Base-by-base conservation (phyloP, 2,329 filamentous ascomycete genomes). In the Trichoderma citrinoviride region DNA sequence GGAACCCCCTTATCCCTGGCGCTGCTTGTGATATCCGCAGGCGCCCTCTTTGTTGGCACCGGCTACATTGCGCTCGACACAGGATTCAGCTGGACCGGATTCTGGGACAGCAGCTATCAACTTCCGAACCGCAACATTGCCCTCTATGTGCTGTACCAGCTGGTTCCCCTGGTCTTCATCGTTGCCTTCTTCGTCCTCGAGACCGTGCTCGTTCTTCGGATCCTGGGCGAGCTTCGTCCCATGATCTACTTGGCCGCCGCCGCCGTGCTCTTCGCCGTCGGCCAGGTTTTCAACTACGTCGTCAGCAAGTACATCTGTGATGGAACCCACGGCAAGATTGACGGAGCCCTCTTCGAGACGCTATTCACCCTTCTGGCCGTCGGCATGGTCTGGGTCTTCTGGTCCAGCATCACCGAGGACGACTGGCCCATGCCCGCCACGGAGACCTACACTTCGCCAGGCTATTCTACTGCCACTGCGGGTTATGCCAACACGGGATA, bases 391-490 rank as follows among this genome's bases (percentile, higher is more conserved):
- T 99, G 95, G 93, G 78, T 91, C 65, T 99, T 99, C 82, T 99
- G 95, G 95, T 96, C 93, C 53, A 97, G 93, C 80, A 99, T 99
- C 72, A 99, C 95, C 17, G 95, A 99, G 79, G 95, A 99, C 73
- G 94, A 97, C 80, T 99, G 95, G 95, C 92, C 93, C 19, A 84
- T 85, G 77, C 80, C 82, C 40, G 77, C 76, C 10, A 76, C 76
- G 63, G 75, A 70, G 52, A 70, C 77, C 58, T 84, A 84, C 68
- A 77, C 80, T 17, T 40, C 55, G 14, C 61, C 61, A n/a, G 44
- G 43, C 37, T 64, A 64, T 53, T 52, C 53, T 19, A 33, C 49
- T 33, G 29, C 49, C 17, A 52, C 25, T 33, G 27, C 49, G n/a
- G 49, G 25, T 7, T 52, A 52, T 52, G 49, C 61, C 3, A 55